Percentiles rank a stretch among this genome's conserved stretches.
Conservation (phyloP, 345 rosid species). For the Bruguiera gymnorhiza region DNA sequence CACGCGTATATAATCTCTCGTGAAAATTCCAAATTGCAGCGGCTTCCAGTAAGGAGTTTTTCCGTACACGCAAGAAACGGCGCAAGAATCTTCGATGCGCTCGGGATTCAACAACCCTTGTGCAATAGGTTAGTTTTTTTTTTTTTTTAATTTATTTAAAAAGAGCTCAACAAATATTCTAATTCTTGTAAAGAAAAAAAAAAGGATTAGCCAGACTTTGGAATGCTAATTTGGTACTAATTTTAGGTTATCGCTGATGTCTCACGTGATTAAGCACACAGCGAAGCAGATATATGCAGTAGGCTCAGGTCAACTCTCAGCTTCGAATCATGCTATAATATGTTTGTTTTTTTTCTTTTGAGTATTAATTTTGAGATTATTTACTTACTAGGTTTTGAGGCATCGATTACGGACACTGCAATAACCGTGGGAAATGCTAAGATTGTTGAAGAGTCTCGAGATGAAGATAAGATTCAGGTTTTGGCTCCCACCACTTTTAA, state of each 20-base stretch:
- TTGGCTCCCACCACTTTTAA: background rate
- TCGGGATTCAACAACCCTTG: too few species aligned
- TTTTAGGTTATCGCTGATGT: constrained; percentile 18
- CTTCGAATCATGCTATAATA: background rate
- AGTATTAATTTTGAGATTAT: background rate
- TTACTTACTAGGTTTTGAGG: constrained; percentile 40
- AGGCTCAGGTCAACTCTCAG: constrained; percentile 39
- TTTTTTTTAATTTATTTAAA: background rate
- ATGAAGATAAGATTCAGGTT: constrained; percentile 51
- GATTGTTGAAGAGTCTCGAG: constrained; percentile 44
- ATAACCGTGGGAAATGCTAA: constrained; percentile 45
- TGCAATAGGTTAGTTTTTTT: too few species aligned
- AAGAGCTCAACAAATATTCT: background rate
- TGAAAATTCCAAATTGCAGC: background rate
- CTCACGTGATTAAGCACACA: constrained; percentile 11
- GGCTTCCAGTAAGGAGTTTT: background rate
- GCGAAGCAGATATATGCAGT: constrained; percentile 38
- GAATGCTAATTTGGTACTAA: background rate
- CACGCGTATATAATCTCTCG: background rate
- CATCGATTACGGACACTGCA: constrained; percentile 40
- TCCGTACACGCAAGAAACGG: background rate
- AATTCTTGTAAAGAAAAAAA: background rate
- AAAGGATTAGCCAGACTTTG: background rate
- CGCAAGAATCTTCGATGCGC: too few species aligned
- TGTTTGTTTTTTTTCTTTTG: background rate